Base-by-base conservation (phyloP, 176 grass and related monocot species). In the Cenchrus americanus region DNA sequence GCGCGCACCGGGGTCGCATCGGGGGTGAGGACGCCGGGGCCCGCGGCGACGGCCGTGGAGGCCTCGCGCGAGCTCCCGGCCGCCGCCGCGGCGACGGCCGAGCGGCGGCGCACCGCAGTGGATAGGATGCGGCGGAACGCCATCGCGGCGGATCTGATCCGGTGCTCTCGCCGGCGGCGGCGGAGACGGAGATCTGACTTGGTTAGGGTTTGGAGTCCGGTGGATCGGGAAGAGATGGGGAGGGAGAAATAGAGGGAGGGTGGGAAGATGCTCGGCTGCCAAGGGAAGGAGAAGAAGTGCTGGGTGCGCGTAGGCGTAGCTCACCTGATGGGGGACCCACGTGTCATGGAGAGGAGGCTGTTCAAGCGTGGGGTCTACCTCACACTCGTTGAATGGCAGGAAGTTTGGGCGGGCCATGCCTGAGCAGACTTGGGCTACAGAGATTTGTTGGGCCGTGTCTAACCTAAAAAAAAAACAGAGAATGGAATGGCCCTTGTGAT, bases 21-120 rank as follows among this genome's bases (percentile, higher is more conserved):
- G 14, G 85, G 88, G 72, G 91, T 71, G 77, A 90, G 58, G 61
- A 75, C 86, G n/a, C 82, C 85, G 14, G 73, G 86, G 22, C 26
- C 90, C 46, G 86, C 86, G 62, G 85, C 82, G 42, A 84, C 83
- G 85, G 68, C 88, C 26, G 89, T 93, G 82, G 82, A 98, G 80
- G 91, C 85, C 85, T 57, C 96, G 89, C 88, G 88, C 68, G 88
- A 34, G 50, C 60, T 86, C 30, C 88, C 74, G n/a, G 79, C 42
- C 37, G 59, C 58, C 41, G 87, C 77, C 0, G 51, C 81, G 24
- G 76, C 51, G 21, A 66, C 32, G 53, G 77, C 62, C 27, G 83
- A 81, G 60, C 88, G 88, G 79, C 80, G 88, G 24, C 74, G 80
- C 30, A 59, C 68, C 32, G 84, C 84, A 2, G 80, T 62, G 22